These are phyloP conservation scores for Ilex asprella DNA, from an alignment of 257 asterid species.

Conservation along the genomic window DNA sequence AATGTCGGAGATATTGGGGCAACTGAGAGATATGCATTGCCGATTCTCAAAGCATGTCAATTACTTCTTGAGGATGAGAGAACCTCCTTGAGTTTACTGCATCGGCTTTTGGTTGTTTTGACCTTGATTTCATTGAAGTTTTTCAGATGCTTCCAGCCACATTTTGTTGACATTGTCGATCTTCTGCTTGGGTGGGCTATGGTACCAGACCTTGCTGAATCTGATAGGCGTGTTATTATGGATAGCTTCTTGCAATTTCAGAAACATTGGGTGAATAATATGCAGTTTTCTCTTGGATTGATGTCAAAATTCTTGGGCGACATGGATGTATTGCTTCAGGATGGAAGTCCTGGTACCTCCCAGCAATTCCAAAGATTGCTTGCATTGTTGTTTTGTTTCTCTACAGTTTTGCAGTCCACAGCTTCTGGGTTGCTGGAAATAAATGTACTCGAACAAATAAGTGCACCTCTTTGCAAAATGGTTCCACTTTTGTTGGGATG, in stretches of 20 bases:
- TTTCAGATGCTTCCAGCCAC: slow-evolving; percentile 89
- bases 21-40: slow-evolving; percentile 84
- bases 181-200: slow-evolving; percentile 98
- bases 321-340: slow-evolving; percentile 87
- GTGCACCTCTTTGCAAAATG: slow-evolving; percentile 82
- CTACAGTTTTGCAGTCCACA: slow-evolving; percentile 86
- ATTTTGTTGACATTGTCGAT: slow-evolving; percentile 91
- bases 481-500: slow-evolving; percentile 74
- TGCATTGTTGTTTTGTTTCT: slow-evolving; percentile 72
- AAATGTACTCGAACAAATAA: slow-evolving; percentile 73
- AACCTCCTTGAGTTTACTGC: slow-evolving; percentile 74
- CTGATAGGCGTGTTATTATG: slow-evolving; percentile 79
- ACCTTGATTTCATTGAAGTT: slow-evolving; percentile 81
- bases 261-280: slow-evolving; percentile 95
- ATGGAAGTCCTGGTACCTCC: slow-evolving; percentile 71
- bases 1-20: slow-evolving; percentile 81
- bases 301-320: slow-evolving; percentile 92
- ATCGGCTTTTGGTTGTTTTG: slow-evolving; percentile 66
- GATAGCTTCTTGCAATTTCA: slow-evolving; percentile 96
- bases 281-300: slow-evolving; percentile 90
- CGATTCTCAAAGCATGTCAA: slow-evolving; percentile 93
- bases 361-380: slow-evolving; percentile 85
- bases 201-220: slow-evolving; percentile 72
- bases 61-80: slow-evolving; percentile 98
- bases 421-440: slow-evolving; percentile 98